These are phyloP conservation scores for Luzula sylvatica DNA, from an alignment of 176 grass and related monocot species.

Conservation along the genomic window DNA sequence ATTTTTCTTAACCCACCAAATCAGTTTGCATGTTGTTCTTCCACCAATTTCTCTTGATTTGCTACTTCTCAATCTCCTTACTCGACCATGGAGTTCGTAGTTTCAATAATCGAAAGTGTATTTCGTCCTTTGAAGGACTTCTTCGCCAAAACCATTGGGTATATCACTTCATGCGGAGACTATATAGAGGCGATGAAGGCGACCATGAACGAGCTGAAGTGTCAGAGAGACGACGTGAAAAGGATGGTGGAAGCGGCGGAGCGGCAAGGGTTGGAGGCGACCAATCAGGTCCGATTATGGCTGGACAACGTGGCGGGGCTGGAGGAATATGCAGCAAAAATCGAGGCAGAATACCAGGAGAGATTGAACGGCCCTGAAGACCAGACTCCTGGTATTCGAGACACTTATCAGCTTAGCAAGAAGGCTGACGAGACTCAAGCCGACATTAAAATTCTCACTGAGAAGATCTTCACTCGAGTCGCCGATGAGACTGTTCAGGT, in stretches of 20 bases:
- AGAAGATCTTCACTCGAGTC: constrained; percentile 56
- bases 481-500: constrained; percentile 56
- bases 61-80: background rate
- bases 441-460: constrained; percentile 46
- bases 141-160: constrained; percentile 59
- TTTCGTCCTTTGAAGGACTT: constrained; percentile 73
- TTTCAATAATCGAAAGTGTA: constrained; percentile 53
- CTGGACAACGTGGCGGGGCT: constrained; percentile 42
- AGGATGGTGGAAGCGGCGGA: constrained; percentile 61
- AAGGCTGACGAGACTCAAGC: constrained; percentile 44
- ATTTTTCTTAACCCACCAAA: too few relatives aligned
- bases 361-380: constrained; percentile 24
- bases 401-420: constrained; percentile 65
- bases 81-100: constrained; percentile 56
- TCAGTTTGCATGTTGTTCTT: background rate
- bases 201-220: constrained; percentile 70
- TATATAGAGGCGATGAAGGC: constrained; percentile 44
- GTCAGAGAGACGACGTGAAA: constrained; percentile 80
- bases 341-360: constrained; percentile 37
- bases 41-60: background rate
- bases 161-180: constrained; percentile 50
- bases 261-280: constrained; percentile 69
- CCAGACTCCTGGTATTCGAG: constrained; percentile 29
- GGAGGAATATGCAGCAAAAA: constrained; percentile 25
- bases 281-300: constrained; percentile 83